Percentiles rank a stretch among this genome's conserved stretches.
Conservation (phyloP, 176 grass and related monocot species). For the Ensete glaucum region DNA sequence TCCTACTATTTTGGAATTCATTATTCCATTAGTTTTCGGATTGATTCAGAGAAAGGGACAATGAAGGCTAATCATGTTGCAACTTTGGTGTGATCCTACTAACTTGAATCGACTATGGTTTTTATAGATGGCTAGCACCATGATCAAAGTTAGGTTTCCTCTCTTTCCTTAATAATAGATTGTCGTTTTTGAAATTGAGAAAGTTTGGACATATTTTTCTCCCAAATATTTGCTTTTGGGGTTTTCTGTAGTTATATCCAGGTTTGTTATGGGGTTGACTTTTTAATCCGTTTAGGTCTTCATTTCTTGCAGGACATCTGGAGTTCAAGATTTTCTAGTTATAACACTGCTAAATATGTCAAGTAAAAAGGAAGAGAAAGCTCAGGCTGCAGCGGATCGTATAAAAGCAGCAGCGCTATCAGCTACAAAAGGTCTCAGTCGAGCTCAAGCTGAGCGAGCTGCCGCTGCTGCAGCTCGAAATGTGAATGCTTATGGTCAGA, state of each 20-base stretch:
- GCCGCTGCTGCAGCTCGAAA: slow-evolving; percentile 48
- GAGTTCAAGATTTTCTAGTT: not conserved
- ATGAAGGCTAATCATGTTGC: no score
- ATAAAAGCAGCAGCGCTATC: slow-evolving; percentile 50
- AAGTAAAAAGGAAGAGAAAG: slow-evolving; percentile 43
- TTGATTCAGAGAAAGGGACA: no score
- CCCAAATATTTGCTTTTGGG: not conserved
- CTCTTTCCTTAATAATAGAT: not conserved
- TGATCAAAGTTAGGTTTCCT: no score
- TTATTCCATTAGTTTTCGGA: no score
- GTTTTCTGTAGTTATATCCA: no score
- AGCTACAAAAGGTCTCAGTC: slow-evolving; percentile 66
- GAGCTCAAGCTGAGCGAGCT: slow-evolving; percentile 60
- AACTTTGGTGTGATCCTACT: not conserved
- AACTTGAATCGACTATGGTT: not conserved
- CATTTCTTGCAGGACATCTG: not conserved
- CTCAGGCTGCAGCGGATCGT: slow-evolving; percentile 35
- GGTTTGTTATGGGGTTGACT: no score
- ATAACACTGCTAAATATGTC: slow-evolving; percentile 29
- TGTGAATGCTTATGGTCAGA: slow-evolving; percentile 79
- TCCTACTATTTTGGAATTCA: no score
- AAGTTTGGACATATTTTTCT: not conserved
- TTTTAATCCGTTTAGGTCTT: not conserved
- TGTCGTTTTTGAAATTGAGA: not conserved
- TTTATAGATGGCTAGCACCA: no score